phyloP scores from a whole-genome alignment of 2,329 filamentous ascomycete genomes.

The Nothophoma quercina region DNA sequence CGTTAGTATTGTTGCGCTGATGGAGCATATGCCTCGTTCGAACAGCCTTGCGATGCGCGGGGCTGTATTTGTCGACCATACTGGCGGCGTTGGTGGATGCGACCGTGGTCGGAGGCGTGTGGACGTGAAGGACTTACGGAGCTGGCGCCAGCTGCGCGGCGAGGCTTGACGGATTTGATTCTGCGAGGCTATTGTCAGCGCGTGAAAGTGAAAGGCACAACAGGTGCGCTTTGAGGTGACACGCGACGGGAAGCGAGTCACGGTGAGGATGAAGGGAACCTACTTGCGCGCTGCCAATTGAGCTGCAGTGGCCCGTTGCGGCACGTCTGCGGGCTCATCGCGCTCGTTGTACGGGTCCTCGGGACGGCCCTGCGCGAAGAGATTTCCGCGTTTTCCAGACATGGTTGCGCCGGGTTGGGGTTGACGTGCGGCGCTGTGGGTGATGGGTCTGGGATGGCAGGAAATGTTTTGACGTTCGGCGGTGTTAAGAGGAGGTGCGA shows the following conservation, averaged over 20 bases:
- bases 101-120: slow-evolving; percentile 3
- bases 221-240: not conserved
- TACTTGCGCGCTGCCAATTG: slow-evolving; percentile 64
- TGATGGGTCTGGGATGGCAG: slow-evolving; percentile 13
- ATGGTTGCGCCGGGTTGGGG: slow-evolving; percentile 29
- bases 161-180: slow-evolving; percentile 38
- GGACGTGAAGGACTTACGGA: slow-evolving; percentile 36
- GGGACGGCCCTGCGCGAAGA: slow-evolving; percentile 39
- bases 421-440: slow-evolving; percentile 17
- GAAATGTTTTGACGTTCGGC: slow-evolving; percentile 18
- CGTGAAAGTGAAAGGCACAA: slow-evolving; percentile 5
- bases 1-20: slow-evolving; percentile 27
- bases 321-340: slow-evolving; percentile 53
- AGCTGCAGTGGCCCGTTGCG: slow-evolving; percentile 61
- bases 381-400: slow-evolving; percentile 39
- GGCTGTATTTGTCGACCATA: slow-evolving; percentile 15
- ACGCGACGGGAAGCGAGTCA: slow-evolving; percentile 5
- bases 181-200: slow-evolving; percentile 31
- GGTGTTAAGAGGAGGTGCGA: slow-evolving; percentile 7
- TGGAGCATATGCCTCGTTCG: slow-evolving; percentile 13
- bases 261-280: slow-evolving; percentile 45
- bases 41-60: slow-evolving; percentile 17
- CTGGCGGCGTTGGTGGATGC: slow-evolving; percentile 1
- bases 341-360: slow-evolving; percentile 39
- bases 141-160: slow-evolving; percentile 29